phyloP scores from a whole-genome alignment of 2,329 filamentous ascomycete species.

The Apiospora marii region DNA sequence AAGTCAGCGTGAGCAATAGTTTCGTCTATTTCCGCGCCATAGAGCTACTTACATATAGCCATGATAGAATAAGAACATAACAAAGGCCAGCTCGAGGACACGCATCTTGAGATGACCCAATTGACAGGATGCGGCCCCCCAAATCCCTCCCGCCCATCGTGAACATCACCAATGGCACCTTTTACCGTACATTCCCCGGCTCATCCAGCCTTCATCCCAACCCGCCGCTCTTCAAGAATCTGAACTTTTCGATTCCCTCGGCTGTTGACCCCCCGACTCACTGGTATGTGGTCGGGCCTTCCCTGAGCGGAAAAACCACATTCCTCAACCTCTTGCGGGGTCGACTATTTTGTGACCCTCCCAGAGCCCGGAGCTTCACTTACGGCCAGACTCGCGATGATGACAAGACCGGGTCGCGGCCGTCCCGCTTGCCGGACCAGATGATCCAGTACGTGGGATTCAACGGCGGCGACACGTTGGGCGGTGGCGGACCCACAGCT shows the following conservation, averaged over 20 bases:
- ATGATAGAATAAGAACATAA: background rate
- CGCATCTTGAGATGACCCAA: conserved; percentile 30
- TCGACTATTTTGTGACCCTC: conserved; percentile 77
- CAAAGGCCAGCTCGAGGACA: background rate
- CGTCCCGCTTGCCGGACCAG: conserved; percentile 60
- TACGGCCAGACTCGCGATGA: conserved; percentile 68
- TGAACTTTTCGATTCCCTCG: conserved; percentile 76
- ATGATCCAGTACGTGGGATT: conserved; percentile 94
- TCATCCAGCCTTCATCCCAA: conserved; percentile 62
- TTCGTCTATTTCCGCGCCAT: background rate
- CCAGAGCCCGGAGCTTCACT: conserved; percentile 79
- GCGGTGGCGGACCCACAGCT: conserved; percentile 59
- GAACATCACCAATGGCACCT: conserved; percentile 79
- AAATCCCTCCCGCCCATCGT: conserved; percentile 65
- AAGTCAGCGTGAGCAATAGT: background rate
- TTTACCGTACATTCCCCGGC: conserved; percentile 79
- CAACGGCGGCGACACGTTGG: conserved; percentile 69
- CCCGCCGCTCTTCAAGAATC: conserved; percentile 74
- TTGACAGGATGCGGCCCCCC: conserved; percentile 47
- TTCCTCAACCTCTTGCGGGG: conserved; percentile 83
- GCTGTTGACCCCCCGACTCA: conserved; percentile 60
- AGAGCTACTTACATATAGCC: too few species aligned
- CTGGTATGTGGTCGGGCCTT: conserved; percentile 87
- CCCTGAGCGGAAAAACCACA: conserved; percentile 79
- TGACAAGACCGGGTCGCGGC: conserved; percentile 49